A percentile compares a stretch with the other conserved stretches of the same genome.
These are phyloP conservation scores for Kazachstania africana DNA, from an alignment of 805 yeast genomes.

Conservation along the genomic window DNA sequence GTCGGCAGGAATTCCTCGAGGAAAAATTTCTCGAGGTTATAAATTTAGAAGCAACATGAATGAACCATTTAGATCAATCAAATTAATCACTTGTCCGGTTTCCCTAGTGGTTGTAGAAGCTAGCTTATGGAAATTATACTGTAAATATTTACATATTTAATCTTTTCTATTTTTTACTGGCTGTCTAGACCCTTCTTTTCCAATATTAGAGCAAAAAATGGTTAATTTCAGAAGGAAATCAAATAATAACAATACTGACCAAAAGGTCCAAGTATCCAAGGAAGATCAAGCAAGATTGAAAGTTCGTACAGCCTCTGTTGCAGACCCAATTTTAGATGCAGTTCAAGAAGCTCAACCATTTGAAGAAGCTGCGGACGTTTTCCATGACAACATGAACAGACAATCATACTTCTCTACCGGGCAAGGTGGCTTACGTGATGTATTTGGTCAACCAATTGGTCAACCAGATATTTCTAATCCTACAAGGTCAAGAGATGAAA, in stretches of 20 bases:
- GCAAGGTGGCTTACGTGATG: conserved; percentile 41
- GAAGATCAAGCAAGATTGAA: conserved; percentile 44
- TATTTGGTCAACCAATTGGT: conserved; percentile 72
- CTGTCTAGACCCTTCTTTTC: too few relatives aligned
- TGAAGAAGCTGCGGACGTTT: conserved; percentile 41
- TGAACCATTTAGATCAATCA: too few relatives aligned
- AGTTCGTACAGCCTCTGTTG: conserved; percentile 53
- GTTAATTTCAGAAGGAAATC: conserved; percentile 35
- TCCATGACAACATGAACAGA: conserved; percentile 23
- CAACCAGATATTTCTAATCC: conserved; percentile 88
- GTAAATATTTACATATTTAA: too few relatives aligned
- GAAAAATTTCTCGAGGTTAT: too few relatives aligned
- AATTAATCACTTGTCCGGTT: too few relatives aligned
- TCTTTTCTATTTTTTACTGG: too few relatives aligned
- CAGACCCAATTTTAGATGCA: conserved; percentile 85
- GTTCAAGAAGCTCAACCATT: conserved; percentile 95
- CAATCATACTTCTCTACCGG: conserved; percentile 29
- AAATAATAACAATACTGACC: conserved; percentile 10
- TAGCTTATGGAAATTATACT: too few relatives aligned
- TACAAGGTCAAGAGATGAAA: conserved; percentile 81
- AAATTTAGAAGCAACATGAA: too few relatives aligned
- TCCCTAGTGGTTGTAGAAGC: too few relatives aligned
- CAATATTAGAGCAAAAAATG: too few relatives aligned
- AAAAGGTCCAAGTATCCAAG: conserved; percentile 30
- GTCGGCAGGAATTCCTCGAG: too few relatives aligned